Base-by-base conservation (phyloP, 2,329 filamentous ascomycete genomes). In the Rhytidhysteron rufulum region DNA sequence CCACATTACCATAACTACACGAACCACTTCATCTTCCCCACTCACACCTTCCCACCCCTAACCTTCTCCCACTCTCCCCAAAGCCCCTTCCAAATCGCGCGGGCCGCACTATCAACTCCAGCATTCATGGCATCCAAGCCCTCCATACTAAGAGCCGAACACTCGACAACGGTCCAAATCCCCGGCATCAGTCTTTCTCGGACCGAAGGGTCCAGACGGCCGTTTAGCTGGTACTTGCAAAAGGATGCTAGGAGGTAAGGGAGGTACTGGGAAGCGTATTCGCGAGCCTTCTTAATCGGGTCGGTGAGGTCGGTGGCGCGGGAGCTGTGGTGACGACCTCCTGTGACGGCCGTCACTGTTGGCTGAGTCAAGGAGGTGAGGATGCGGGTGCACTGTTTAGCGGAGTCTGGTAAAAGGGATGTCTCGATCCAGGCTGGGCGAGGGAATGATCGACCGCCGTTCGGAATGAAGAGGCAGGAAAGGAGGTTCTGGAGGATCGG, bases 301-400 rank as follows among this genome's bases (percentile, higher is more conserved):
- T 83, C 80, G 19, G 74, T 75, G 19, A 84, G 70, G 1, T 66
- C 66, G 9, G 51, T 44, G 11, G 34, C 24, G 5, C 51, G 46
- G 10, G 55, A 59, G 34, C 49, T 42, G 22, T 43, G 49, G 21
- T 50, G 49, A 13, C 70, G 66, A 33, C 65, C 64, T 6, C 69
- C 66, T 11, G 72, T 65, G 4, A 79, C 73, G 2, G 76, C 72
- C 0, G 76, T 78, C 33, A 78, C 72, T 1, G 79, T 79, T 0
- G 80, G 80, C 39, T 79, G 78, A 63, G 77, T 80, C 37, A 83
- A 71, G 0, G 77, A 73, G n/a, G 74, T 74, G 17, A 83, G 68
- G 7, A 83, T 62, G 8, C 77, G 73, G 2, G 76, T 70, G 48
- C 74, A 78, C 30, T 72, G 66, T 1, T 66, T 60, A 2, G 73